phyloP scores from a whole-genome alignment of 495 filamentous ascomycete species.

The Penicillium canescens region DNA sequence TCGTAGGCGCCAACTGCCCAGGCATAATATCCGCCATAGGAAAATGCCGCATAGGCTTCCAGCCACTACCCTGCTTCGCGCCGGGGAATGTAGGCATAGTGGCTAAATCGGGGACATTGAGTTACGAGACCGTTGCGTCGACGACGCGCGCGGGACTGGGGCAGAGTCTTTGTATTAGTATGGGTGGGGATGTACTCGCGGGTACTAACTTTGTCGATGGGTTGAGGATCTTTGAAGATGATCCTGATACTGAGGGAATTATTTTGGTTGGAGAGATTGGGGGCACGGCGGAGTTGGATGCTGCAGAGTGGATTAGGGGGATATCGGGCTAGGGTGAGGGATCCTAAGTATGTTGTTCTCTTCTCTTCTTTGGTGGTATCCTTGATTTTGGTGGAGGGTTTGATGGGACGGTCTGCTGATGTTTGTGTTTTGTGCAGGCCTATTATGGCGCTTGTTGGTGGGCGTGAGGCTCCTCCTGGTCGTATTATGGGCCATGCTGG shows the following conservation, averaged over 20 bases:
- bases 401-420: not conserved
- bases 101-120: constrained; percentile 85
- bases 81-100: constrained; percentile 79
- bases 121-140: constrained; percentile 85
- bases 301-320: constrained; percentile 75
- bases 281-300: constrained; percentile 77
- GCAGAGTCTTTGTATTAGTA: constrained; percentile 82
- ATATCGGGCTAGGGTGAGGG: constrained; percentile 57
- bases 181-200: constrained; percentile 83
- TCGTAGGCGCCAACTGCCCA: constrained; percentile 85
- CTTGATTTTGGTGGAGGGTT: not conserved
- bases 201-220: constrained; percentile 83
- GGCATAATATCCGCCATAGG: constrained; percentile 85
- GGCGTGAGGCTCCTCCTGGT: constrained; percentile 62
- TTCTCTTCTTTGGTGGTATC: not conserved
- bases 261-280: constrained; percentile 86
- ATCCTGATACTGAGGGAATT: constrained; percentile 78
- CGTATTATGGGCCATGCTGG: constrained; percentile 90
- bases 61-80: constrained; percentile 74
- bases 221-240: constrained; percentile 69
- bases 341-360: constrained; percentile 64
- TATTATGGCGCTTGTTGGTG: constrained; percentile 77
- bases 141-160: constrained; percentile 80
- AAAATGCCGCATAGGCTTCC: constrained; percentile 83
- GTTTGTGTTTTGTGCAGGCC: constrained; percentile 51